phyloP scores from a whole-genome alignment of 495 filamentous ascomycete species.

The Aspergillus homomorphus region DNA sequence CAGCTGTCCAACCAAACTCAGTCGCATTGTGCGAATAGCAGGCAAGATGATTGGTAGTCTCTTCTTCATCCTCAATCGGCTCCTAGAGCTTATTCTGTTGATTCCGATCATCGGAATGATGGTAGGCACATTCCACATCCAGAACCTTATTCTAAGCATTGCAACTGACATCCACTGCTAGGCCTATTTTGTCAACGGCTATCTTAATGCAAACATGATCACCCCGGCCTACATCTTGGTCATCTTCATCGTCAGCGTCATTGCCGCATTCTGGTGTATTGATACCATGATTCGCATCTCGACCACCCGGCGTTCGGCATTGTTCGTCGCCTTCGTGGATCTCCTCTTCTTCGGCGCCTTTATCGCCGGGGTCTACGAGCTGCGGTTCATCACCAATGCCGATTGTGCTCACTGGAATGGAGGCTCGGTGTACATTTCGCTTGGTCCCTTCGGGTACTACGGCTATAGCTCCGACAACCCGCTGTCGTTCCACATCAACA shows the following conservation, averaged over 20 bases:
- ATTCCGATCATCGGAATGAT: constrained; percentile 90
- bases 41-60: constrained; percentile 70
- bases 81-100: constrained; percentile 78
- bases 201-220: constrained; percentile 63
- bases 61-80: constrained; percentile 80
- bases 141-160: not conserved
- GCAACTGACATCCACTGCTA: constrained; percentile 12
- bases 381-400: constrained; percentile 63
- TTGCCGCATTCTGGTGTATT: constrained; percentile 75
- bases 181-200: constrained; percentile 78
- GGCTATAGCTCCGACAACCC: constrained; percentile 36
- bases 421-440: constrained; percentile 49
- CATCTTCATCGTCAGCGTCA: constrained; percentile 84
- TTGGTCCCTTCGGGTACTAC: constrained; percentile 58
- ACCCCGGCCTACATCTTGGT: constrained; percentile 80
- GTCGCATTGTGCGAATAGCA: constrained; percentile 12
- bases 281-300: constrained; percentile 79
- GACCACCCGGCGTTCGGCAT: constrained; percentile 64
- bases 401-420: constrained; percentile 61
- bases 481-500: constrained; percentile 54
- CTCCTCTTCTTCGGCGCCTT: constrained; percentile 77
- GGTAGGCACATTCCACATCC: constrained; percentile 29
- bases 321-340: constrained; percentile 77
- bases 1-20: not conserved
- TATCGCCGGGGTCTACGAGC: constrained; percentile 73